phyloP scores from a whole-genome alignment of 2,329 filamentous ascomycete genomes.

The Penicillium nordicum region DNA sequence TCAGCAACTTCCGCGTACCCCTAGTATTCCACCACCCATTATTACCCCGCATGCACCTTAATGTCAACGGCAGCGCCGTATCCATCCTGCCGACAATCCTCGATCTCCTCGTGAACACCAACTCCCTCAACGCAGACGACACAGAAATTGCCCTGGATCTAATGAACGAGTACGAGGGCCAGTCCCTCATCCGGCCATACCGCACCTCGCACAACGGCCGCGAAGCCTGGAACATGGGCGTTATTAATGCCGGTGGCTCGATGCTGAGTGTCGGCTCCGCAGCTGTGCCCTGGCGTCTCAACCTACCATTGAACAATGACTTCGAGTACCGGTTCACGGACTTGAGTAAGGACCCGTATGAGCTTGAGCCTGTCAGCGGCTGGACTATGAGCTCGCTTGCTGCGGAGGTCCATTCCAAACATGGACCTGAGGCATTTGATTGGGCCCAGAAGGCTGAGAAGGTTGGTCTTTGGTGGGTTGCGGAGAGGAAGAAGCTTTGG shows the following conservation, averaged over 20 bases:
- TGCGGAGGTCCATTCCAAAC: slow-evolving; percentile 20
- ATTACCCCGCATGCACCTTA: slow-evolving; percentile 32
- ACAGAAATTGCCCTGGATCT: slow-evolving; percentile 36
- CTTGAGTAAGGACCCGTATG: slow-evolving; percentile 32
- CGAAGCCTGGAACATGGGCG: slow-evolving; percentile 31
- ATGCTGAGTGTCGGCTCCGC: slow-evolving; percentile 64
- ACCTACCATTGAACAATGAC: slow-evolving; percentile 73
- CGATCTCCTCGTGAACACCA: slow-evolving; percentile 43
- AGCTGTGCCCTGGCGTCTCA: slow-evolving; percentile 71
- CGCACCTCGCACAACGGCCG: slow-evolving; percentile 34
- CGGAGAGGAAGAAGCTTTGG: slow-evolving; percentile 32
- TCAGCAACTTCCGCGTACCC: slow-evolving; percentile 22
- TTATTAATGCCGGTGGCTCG: slow-evolving; percentile 34
- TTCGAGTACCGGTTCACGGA: slow-evolving; percentile 43
- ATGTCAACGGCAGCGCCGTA: slow-evolving; percentile 19
- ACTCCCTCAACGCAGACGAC: slow-evolving; percentile 37
- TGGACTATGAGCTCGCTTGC: slow-evolving; percentile 30
- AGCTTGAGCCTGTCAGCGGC: slow-evolving; percentile 29
- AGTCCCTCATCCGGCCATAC: slow-evolving; percentile 45
- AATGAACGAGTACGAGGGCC: slow-evolving; percentile 46
- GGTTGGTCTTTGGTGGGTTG: slow-evolving; percentile 39
- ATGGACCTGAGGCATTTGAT: slow-evolving; percentile 32
- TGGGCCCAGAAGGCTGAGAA: slow-evolving; percentile 38
- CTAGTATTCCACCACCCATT: slow-evolving; percentile 23
- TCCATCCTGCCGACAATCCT: slow-evolving; percentile 43